A percentile compares a stretch with the other conserved stretches of the same genome.
Evolutionary conservation across 495 filamentous ascomycete species (phyloP).

Genomic region (Terfezia boudieri): DNA sequence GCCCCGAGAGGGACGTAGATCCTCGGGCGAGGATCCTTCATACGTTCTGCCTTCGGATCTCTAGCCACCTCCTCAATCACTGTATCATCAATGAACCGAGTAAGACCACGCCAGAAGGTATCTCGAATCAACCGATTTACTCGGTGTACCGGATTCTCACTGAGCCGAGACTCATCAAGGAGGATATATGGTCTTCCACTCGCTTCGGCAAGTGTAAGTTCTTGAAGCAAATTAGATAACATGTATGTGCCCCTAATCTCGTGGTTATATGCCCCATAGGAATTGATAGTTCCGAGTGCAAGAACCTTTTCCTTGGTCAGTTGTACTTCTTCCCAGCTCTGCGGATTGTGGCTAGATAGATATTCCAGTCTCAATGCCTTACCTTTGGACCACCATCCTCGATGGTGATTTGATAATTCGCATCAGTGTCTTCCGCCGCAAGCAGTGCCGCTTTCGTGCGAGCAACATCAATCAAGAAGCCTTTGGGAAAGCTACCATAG

Average conservation of each 20-base stretch:
- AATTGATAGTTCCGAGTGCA: constrained; percentile 63
- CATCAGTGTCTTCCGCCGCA: constrained; percentile 69
- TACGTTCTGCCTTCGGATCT: constrained; percentile 76
- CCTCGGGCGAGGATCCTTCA: constrained; percentile 61
- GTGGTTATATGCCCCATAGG: constrained; percentile 57
- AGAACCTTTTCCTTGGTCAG: constrained; percentile 31
- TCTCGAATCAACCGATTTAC: constrained; percentile 65
- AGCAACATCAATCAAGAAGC: constrained; percentile 20
- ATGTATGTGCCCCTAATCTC: constrained; percentile 88
- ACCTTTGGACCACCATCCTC: constrained; percentile 91
- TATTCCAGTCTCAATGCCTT: constrained; percentile 8
- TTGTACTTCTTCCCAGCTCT: no score
- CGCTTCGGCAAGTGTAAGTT: constrained; percentile 71
- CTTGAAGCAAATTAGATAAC: constrained; percentile 85
- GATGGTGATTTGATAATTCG: constrained; percentile 87
- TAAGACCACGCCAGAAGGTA: constrained; percentile 76
- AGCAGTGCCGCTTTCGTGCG: constrained; percentile 49
- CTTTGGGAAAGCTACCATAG: neutral
- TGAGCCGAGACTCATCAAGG: constrained; percentile 66
- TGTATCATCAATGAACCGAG: constrained; percentile 64
- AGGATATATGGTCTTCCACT: constrained; percentile 65
- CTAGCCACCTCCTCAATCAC: constrained; percentile 65
- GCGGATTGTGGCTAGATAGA: neutral
- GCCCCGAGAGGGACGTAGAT: constrained; percentile 76
- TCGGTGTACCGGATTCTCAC: constrained; percentile 78